phyloP scores from a whole-genome alignment of 768 basidiomycete species.

The Calvatia gigantea region DNA sequence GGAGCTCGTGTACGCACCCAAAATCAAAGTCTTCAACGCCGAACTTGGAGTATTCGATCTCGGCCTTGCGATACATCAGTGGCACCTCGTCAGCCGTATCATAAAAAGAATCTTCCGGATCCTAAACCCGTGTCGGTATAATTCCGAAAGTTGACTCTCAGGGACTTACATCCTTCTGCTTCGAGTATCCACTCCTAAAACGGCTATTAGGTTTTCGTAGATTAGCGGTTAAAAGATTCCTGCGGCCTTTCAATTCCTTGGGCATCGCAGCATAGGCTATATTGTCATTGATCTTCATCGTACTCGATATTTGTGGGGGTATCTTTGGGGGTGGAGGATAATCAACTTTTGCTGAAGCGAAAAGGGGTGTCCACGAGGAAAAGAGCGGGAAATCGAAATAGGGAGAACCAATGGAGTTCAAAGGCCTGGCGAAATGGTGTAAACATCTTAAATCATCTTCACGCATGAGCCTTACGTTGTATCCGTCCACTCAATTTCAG shows the following conservation, averaged over 20 bases:
- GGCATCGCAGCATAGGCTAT: conserved; percentile 89
- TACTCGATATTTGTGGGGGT: conserved; percentile 69
- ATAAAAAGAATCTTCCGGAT: conserved; percentile 48
- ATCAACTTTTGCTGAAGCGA: conserved; percentile 35
- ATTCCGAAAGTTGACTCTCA: background rate
- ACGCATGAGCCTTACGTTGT: conserved; percentile 56
- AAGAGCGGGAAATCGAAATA: conserved; percentile 72
- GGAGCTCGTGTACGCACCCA: conserved; percentile 49
- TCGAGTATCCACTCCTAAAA: conserved; percentile 80
- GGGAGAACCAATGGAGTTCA: conserved; percentile 88
- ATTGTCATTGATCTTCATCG: conserved; percentile 86
- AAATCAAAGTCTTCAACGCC: conserved; percentile 99
- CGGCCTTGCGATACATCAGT: conserved; percentile 82
- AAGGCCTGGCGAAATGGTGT: conserved; percentile 49
- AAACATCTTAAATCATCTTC: background rate
- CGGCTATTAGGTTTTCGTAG: conserved; percentile 58
- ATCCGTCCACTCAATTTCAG: conserved; percentile 78
- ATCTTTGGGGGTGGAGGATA: conserved; percentile 76
- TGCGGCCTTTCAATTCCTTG: conserved; percentile 76
- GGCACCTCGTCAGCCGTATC: conserved; percentile 63
- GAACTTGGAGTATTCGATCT: conserved; percentile 98
- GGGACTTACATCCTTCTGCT: conserved; percentile 40
- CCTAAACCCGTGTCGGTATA: background rate
- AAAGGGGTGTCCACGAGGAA: conserved; percentile 60
- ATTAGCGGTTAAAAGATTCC: conserved; percentile 66